Percentiles rank a stretch among this genome's conserved stretches.
Conservation (phyloP, 306 rosid genomes). For the Quercus robur region DNA sequence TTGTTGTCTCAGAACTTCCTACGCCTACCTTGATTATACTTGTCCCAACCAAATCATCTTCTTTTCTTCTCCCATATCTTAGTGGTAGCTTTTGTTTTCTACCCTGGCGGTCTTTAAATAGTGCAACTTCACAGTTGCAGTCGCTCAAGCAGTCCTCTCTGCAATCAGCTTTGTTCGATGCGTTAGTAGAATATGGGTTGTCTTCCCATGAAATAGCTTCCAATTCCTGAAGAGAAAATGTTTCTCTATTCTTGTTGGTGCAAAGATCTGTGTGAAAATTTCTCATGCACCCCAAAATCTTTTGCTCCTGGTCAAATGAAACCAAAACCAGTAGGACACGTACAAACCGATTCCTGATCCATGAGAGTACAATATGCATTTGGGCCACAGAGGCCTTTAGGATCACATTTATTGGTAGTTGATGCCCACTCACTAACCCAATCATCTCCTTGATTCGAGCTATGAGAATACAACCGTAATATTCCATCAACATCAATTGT, state of each 20-base stretch:
- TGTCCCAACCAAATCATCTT: fast-evolving
- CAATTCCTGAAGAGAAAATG: background rate
- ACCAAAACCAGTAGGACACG: slow-evolving; percentile 18
- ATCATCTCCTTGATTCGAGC: background rate
- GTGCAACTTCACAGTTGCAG: slow-evolving; percentile 16
- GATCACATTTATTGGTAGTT: background rate
- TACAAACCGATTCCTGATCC: background rate
- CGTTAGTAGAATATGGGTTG: background rate
- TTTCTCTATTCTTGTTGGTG: background rate
- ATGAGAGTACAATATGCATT: slow-evolving; percentile 1
- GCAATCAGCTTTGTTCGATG: background rate
- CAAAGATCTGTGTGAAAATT: background rate
- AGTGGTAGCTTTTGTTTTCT: slow-evolving; percentile 10
- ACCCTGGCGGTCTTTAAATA: background rate
- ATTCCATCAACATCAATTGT: slow-evolving; percentile 9
- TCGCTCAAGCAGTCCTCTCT: slow-evolving; percentile 10
- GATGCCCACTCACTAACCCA: background rate
- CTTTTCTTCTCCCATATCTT: background rate
- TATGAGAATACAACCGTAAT: background rate
- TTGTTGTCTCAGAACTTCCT: too few relatives aligned
- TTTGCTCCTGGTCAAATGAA: background rate
- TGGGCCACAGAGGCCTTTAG: background rate
- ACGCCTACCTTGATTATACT: background rate
- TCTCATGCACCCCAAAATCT: slow-evolving; percentile 21
- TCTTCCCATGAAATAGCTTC: slow-evolving; percentile 1